phyloP scores from a whole-genome alignment of 2,329 filamentous ascomycete genomes.

The Venturia carpophila region DNA sequence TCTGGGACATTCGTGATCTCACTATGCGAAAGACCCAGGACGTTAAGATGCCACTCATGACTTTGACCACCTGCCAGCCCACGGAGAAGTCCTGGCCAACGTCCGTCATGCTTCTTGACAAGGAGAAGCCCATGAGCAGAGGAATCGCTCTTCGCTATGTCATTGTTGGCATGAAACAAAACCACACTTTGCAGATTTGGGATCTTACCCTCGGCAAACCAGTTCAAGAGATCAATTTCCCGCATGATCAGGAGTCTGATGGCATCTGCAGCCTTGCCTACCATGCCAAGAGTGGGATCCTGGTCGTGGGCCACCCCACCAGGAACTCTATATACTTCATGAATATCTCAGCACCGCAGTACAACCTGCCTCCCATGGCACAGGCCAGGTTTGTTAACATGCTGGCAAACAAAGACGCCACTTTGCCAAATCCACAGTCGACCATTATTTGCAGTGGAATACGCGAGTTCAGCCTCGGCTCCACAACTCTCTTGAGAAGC shows the following conservation, averaged over 20 bases:
- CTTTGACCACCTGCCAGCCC: constrained; percentile 75
- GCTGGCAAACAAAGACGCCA: constrained; percentile 53
- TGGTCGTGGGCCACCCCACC: constrained; percentile 90
- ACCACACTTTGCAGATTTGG: constrained; percentile 97
- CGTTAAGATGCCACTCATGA: constrained; percentile 78
- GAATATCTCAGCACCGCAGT: constrained; percentile 88
- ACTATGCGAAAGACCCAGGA: constrained; percentile 50
- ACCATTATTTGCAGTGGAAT: constrained; percentile 97
- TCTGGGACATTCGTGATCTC: constrained; percentile 91
- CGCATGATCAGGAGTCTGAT: constrained; percentile 91
- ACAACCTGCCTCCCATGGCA: constrained; percentile 69
- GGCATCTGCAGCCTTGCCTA: constrained; percentile 97
- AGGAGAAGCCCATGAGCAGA: constrained; percentile 86
- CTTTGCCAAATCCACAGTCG: constrained; percentile 73
- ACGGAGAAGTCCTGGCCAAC: constrained; percentile 95
- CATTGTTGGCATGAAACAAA: constrained; percentile 97
- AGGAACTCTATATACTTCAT: constrained; percentile 97
- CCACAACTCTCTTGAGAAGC: constrained; percentile 79
- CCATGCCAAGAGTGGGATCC: constrained; percentile 84
- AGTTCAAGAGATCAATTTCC: constrained; percentile 93
- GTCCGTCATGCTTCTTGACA: constrained; percentile 91
- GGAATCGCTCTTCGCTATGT: constrained; percentile 86
- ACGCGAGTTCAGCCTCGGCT: constrained; percentile 85
- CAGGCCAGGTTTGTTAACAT: constrained; percentile 83
- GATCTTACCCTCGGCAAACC: constrained; percentile 91